phyloP scores from a whole-genome alignment of 2,329 filamentous ascomycete species.

The Parasarocladium wereldwijsianum region DNA sequence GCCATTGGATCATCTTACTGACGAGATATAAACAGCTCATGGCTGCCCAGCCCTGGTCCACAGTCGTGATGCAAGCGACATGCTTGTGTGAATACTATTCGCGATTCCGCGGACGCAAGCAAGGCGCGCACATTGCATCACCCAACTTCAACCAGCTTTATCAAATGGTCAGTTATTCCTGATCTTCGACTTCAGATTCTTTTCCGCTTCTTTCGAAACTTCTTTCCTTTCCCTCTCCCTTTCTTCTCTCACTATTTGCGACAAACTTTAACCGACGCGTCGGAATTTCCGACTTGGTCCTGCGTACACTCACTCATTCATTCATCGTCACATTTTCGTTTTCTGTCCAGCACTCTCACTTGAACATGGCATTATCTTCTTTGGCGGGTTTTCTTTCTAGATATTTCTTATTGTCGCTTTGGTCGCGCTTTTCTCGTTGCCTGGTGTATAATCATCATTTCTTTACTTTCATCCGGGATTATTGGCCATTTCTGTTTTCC shows the following conservation, averaged over 20 bases:
- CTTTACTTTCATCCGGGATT: too few species aligned
- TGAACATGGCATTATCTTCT: too few species aligned
- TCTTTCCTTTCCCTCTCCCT: slow-evolving; percentile 11
- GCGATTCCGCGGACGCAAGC: slow-evolving; percentile 36
- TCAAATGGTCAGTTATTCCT: slow-evolving; percentile 32
- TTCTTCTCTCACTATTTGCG: slow-evolving; percentile 14
- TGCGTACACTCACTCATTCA: not conserved
- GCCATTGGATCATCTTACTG: too few species aligned
- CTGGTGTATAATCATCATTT: too few species aligned
- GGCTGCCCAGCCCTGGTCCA: slow-evolving; percentile 28
- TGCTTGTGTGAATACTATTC: slow-evolving; percentile 40
- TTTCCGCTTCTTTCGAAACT: slow-evolving; percentile 11
- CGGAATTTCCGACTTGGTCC: too few species aligned
- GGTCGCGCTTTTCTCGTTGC: too few species aligned
- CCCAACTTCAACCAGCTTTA: slow-evolving; percentile 34
- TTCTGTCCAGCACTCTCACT: too few species aligned
- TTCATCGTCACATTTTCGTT: slow-evolving; percentile 8
- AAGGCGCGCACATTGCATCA: slow-evolving; percentile 31
- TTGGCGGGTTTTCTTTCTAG: too few species aligned
- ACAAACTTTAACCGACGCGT: too few species aligned
- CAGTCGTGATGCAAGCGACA: slow-evolving; percentile 37
- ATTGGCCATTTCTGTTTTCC: too few species aligned
- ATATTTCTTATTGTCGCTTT: too few species aligned
- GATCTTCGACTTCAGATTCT: slow-evolving; percentile 9
- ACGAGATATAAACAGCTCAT: too few species aligned